Evolutionary conservation across 192 early-diverging fungal genomes (phyloP).

Genomic region (Entomortierella lignicola): DNA sequence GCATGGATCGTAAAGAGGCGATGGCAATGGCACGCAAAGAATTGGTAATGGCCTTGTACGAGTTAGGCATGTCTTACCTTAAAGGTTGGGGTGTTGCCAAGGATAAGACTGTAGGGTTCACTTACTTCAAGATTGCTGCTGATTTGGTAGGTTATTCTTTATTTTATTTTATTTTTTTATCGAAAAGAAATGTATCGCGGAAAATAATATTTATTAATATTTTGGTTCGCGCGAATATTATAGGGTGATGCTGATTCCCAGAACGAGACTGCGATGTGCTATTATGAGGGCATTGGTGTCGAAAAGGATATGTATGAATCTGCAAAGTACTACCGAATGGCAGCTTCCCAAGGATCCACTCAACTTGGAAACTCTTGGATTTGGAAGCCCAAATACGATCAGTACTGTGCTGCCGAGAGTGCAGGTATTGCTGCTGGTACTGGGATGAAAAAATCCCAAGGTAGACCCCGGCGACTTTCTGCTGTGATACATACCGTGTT

Average conservation of each 20-base stretch:
- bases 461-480: slow-evolving; percentile 3
- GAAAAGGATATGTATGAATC: slow-evolving; percentile 79
- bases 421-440: background rate
- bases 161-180: background rate
- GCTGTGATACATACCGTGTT: slow-evolving; percentile 18
- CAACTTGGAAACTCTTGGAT: slow-evolving; percentile 89
- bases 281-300: slow-evolving; percentile 78
- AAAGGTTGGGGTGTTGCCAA: slow-evolving; percentile 85
- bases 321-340: slow-evolving; percentile 83
- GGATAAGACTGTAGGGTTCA: slow-evolving; percentile 79
- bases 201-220: too few species aligned
- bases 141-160: slow-evolving; percentile 58
- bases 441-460: background rate
- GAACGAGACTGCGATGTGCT: slow-evolving; percentile 77
- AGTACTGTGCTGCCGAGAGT: slow-evolving; percentile 46
- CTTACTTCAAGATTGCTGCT: slow-evolving; percentile 87
- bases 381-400: slow-evolving; percentile 83
- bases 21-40: slow-evolving; percentile 66
- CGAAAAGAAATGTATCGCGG: too few species aligned
- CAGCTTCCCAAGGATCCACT: slow-evolving; percentile 75
- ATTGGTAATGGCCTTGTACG: slow-evolving; percentile 84
- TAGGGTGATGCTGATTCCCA: slow-evolving; percentile 81
- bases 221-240: too few species aligned
- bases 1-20: slow-evolving; percentile 39
- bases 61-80: slow-evolving; percentile 76